These are phyloP conservation scores for Taphrina communis DNA, from an alignment of 1,139 yeast genomes.

Conservation along the genomic window DNA sequence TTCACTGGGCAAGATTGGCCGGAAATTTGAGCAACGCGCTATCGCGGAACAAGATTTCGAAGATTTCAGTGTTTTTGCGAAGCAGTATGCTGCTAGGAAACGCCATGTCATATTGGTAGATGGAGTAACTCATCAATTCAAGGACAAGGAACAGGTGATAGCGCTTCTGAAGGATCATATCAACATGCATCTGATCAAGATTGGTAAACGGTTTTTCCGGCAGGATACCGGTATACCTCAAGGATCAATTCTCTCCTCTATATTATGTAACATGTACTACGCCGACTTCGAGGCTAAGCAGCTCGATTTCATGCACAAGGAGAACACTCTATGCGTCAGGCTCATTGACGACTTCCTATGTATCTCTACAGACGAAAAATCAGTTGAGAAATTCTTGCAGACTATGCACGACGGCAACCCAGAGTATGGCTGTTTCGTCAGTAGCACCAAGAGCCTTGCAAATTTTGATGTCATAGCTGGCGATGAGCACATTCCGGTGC, in stretches of 20 bases:
- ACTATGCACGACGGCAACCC: constrained; percentile 50
- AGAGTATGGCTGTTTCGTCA: constrained; percentile 66
- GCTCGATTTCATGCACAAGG: constrained; percentile 51
- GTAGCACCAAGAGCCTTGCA: constrained; percentile 61
- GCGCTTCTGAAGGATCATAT: constrained; percentile 54
- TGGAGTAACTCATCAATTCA: constrained; percentile 35
- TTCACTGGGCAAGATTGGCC: constrained; percentile 24
- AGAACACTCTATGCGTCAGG: constrained; percentile 55
- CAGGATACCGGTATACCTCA: constrained; percentile 80
- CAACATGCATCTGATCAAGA: constrained; percentile 53
- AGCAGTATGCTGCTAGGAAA: constrained; percentile 17
- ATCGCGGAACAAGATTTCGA: constrained; percentile 24
- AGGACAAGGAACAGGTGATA: constrained; percentile 43
- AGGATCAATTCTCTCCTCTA: constrained; percentile 79
- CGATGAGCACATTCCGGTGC: constrained; percentile 33
- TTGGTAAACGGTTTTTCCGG: constrained; percentile 53
- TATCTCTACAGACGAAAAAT: constrained; percentile 57
- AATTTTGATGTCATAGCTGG: constrained; percentile 47
- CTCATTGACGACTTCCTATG: constrained; percentile 86
- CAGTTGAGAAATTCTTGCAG: constrained; percentile 49
- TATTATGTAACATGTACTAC: constrained; percentile 76
- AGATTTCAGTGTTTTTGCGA: constrained; percentile 31
- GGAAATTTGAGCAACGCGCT: constrained; percentile 31
- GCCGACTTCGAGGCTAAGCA: constrained; percentile 63
- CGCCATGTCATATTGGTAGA: constrained; percentile 39